A percentile compares a stretch with the other conserved stretches of the same genome.
Evolutionary conservation across 306 rosid species (phyloP).

Genomic region (Vigna nakashimae): DNA sequence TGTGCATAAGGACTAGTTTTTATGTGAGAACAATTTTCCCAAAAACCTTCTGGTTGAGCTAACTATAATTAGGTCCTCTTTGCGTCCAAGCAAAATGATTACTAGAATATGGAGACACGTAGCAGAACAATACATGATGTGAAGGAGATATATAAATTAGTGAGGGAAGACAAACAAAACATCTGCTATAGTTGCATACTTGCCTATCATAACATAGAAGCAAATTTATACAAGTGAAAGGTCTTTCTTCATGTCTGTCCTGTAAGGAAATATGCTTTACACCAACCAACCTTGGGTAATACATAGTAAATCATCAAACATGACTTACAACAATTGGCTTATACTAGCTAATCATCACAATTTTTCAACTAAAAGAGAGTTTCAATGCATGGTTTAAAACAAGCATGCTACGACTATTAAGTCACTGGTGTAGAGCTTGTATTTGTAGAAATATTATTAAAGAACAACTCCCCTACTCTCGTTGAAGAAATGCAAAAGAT

Average conservation of each 20-base stretch:
- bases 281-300: conserved; percentile 17
- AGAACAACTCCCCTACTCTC: conserved; percentile 9
- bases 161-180: conserved; percentile 1
- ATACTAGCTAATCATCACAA: neutral
- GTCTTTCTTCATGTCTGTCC: neutral
- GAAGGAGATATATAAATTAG: neutral
- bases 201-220: neutral
- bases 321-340: conserved; percentile 9
- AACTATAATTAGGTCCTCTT: neutral
- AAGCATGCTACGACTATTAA: neutral
- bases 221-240: conserved; percentile 16
- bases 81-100: neutral
- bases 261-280: neutral
- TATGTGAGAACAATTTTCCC: conserved; percentile 15
- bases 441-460: neutral
- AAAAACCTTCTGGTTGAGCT: neutral
- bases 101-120: neutral
- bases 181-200: neutral
- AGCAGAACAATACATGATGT: neutral
- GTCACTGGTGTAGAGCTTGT: conserved; percentile 1
- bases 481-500: conserved; percentile 14
- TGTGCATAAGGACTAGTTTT: neutral
- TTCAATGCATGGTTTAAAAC: neutral
- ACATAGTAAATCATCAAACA: neutral
- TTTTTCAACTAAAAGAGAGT: neutral